Conservation (phyloP, 2,329 filamentous ascomycete species). For the Sporothrix phasma region DNA sequence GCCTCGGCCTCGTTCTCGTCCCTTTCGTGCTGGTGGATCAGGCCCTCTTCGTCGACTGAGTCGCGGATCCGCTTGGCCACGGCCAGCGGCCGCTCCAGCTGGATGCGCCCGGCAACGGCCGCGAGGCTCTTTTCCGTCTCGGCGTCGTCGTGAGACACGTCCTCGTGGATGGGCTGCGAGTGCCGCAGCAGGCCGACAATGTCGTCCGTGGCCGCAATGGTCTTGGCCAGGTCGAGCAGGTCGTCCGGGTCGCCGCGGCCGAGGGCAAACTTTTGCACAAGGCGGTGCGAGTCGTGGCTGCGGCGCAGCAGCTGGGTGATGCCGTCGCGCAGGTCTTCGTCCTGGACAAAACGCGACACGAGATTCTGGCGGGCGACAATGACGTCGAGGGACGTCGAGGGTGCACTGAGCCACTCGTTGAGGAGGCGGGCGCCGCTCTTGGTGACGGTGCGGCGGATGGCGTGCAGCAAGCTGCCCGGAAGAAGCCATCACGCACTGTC, state of each 20-base stretch:
- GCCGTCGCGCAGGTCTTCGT: slow-evolving; percentile 58
- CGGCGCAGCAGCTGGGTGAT: slow-evolving; percentile 58
- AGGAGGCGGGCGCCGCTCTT: slow-evolving; percentile 82
- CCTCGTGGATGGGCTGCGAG: slow-evolving; percentile 14
- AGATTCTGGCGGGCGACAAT: slow-evolving; percentile 76
- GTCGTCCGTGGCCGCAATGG: slow-evolving; percentile 63
- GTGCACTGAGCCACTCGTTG: slow-evolving; percentile 69
- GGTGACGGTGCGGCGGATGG: slow-evolving; percentile 80
- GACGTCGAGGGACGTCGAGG: slow-evolving; percentile 72
- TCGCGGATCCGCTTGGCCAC: slow-evolving; percentile 62
- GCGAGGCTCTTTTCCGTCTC: slow-evolving; percentile 29
- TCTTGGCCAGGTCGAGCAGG: slow-evolving; percentile 70
- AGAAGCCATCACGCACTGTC: slow-evolving; percentile 70
- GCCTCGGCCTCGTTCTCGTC: slow-evolving; percentile 62
- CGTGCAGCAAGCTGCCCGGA: slow-evolving; percentile 82
- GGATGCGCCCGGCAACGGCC: slow-evolving; percentile 46
- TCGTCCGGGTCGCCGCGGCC: slow-evolving; percentile 90
- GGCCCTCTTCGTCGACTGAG: slow-evolving; percentile 85
- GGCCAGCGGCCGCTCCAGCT: slow-evolving; percentile 54
- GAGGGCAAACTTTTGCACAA: slow-evolving; percentile 89
- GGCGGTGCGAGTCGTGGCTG: slow-evolving; percentile 75
- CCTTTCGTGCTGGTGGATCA: slow-evolving; percentile 68
- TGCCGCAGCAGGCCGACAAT: slow-evolving; percentile 43
- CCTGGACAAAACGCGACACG: slow-evolving; percentile 61
- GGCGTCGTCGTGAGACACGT: background rate